Conservation (phyloP, 306 rosid species). For the Fragaria nilgerrensis region DNA sequence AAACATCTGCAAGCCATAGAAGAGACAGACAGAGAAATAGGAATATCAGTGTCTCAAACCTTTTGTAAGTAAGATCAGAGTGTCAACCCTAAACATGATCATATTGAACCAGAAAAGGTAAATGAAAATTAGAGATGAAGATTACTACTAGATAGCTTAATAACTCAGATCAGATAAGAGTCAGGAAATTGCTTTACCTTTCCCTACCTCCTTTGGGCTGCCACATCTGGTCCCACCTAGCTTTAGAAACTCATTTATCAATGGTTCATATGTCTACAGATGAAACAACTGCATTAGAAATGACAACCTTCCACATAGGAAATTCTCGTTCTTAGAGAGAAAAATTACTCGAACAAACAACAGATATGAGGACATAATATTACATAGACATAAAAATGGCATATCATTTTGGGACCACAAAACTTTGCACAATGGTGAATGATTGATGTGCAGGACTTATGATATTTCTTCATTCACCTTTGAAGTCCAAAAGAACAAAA, state of each 20-base stretch:
- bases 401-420: neutral
- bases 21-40: conserved; percentile 22
- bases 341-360: neutral
- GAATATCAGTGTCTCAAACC: neutral
- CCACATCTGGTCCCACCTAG: conserved; percentile 71
- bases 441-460: neutral
- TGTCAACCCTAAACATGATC: neutral
- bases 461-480: neutral
- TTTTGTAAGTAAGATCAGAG: conserved; percentile 3
- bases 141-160: neutral
- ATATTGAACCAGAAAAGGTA: neutral
- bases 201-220: conserved; percentile 61
- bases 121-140: neutral
- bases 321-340: neutral
- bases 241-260: conserved; percentile 44
- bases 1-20: conserved; percentile 52
- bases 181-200: conserved; percentile 47
- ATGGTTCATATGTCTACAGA: conserved; percentile 50
- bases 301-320: neutral
- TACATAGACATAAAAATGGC: neutral
- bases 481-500: neutral
- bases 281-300: conserved; percentile 21
- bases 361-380: no score
- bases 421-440: neutral
- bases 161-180: conserved; percentile 18